A percentile compares a stretch with the other conserved stretches of the same genome.
Evolutionary conservation across 164 flowering plant species (phyloP).

Genomic region (Amborella trichopoda): DNA sequence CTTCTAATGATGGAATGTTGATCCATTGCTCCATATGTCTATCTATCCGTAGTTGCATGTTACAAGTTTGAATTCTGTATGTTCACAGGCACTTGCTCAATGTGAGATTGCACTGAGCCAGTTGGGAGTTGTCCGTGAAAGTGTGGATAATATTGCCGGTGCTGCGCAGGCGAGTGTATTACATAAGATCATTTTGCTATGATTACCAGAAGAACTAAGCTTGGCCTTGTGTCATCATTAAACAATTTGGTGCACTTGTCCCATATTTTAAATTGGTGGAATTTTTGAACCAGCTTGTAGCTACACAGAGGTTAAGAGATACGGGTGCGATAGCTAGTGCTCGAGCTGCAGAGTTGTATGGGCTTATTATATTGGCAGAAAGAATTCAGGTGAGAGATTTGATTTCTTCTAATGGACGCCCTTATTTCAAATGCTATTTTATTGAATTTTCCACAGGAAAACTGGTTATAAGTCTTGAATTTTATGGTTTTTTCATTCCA

Average conservation of each 20-base stretch:
- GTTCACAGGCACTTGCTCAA: slow-evolving; percentile 45
- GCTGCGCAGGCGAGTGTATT: slow-evolving; percentile 36
- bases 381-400: slow-evolving; percentile 27
- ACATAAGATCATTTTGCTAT: not conserved
- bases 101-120: slow-evolving; percentile 56
- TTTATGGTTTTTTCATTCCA: too few species aligned
- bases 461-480: too few species aligned
- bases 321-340: slow-evolving; percentile 55
- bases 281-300: slow-evolving; percentile 29
- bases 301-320: slow-evolving; percentile 28
- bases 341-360: slow-evolving; percentile 57
- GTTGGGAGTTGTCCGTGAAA: slow-evolving; percentile 49
- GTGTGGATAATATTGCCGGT: slow-evolving; percentile 65
- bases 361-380: slow-evolving; percentile 46
- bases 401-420: too few species aligned
- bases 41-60: not conserved
- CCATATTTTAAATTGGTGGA: not conserved
- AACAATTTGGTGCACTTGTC: not conserved
- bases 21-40: not conserved
- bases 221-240: not conserved
- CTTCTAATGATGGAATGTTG: not conserved
- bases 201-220: not conserved
- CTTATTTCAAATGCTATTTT: too few species aligned
- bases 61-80: slow-evolving; percentile 1
- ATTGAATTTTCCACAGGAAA: too few species aligned